Base-by-base conservation (phyloP, 2,329 filamentous ascomycete genomes). In the Exophiala dermatitidis region DNA sequence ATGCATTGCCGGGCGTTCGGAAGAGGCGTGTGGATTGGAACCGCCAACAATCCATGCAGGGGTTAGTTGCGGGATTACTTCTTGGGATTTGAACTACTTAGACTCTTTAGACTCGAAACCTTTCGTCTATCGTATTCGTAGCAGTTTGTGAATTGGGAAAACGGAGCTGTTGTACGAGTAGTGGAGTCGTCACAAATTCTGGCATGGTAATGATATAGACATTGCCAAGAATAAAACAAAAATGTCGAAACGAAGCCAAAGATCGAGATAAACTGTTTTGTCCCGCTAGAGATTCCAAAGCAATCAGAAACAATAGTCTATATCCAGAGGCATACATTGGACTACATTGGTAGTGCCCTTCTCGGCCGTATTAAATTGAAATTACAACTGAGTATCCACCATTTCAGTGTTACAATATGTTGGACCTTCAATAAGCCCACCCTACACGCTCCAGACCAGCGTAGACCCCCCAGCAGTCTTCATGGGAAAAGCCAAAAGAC, bases 401-500 rank as follows among this genome's bases (percentile, higher is more conserved):
- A 19, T 19, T 19, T 19, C 19, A 19, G 19, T 19, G 19, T 19
- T 19, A 19, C 19, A 38, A 38, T n/a, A 38, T 38, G 36, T 9
- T n/a, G 4, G 10, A 5, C 12, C 38, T 28, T 41, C 28, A 26
- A 41, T 6, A 41, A 9, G 5, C 9, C 12, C 12, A 5, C 26
- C 3, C 10, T 28, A 41, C 12, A 41, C 38, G 19, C 4, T 41
- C 38, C 12, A 26, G 38, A 28, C 38, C 4, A 48, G 48, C 19
- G 38, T 26, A 7, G 26, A 6, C 38, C 9, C 12, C 38, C 38
- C 19, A 10, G 38, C 19, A 41, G 9, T 6, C n/a, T 45, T 32
- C 4, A 59, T 59, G 57, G 56, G 54, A 30, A 57, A 61, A 38
- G 47, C 52, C 34, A 55, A 59, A 46, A 46, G 56, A 31, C 37